phyloP scores from a whole-genome alignment of 2,329 filamentous ascomycete genomes.

The Talaromyces islandicus region DNA sequence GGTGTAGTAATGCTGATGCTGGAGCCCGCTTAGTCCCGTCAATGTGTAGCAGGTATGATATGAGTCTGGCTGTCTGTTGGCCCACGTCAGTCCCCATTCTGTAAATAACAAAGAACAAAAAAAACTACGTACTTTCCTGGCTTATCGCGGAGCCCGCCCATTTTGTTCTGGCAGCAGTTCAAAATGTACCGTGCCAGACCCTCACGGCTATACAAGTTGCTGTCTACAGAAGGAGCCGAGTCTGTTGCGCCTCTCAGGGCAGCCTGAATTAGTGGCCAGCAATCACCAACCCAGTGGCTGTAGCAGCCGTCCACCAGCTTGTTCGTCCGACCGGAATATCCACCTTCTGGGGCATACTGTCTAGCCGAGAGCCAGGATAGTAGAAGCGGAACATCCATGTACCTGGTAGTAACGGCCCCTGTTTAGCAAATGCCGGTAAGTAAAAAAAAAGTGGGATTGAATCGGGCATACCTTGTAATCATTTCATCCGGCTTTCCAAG shows the following conservation, averaged over 20 bases:
- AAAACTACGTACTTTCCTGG: conserved; percentile 66
- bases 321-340: conserved; percentile 89
- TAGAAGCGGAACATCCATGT: conserved; percentile 70
- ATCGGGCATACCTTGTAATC: conserved; percentile 57
- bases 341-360: conserved; percentile 86
- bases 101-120: not conserved
- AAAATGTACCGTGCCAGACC: conserved; percentile 86
- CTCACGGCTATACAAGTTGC: conserved; percentile 66
- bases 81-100: not conserved
- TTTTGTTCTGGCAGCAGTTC: conserved; percentile 72
- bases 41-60: conserved; percentile 94
- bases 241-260: conserved; percentile 53
- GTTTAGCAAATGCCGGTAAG: not conserved
- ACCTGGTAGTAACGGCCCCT: conserved; percentile 41
- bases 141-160: conserved; percentile 87
- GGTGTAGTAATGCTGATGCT: conserved; percentile 56
- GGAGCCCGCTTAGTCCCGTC: conserved; percentile 74
- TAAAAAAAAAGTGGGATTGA: not conserved
- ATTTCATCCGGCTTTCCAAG: conserved; percentile 70
- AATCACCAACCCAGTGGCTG: conserved; percentile 94
- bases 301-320: conserved; percentile 98
- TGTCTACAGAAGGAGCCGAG: conserved; percentile 17
- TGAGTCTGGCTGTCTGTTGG: conserved; percentile 65
- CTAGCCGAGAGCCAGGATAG: conserved; percentile 83
- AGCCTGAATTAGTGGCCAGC: conserved; percentile 86